Base-by-base conservation (phyloP, 2,329 filamentous ascomycete species). In the Fusarium tjaetaba region DNA sequence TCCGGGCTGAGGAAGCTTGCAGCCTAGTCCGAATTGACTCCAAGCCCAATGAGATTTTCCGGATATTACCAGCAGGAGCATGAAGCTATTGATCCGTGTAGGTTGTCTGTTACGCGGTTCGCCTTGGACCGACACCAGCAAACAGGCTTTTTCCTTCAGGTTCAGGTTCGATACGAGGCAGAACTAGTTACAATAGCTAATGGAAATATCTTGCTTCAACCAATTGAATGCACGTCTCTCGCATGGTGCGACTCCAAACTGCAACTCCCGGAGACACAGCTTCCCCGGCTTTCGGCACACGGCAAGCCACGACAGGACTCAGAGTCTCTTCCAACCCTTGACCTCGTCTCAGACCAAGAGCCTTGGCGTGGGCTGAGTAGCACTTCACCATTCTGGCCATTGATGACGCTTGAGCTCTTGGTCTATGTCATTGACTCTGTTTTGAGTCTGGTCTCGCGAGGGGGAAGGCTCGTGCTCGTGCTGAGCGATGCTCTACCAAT, bases 401-500 rank as follows among this genome's bases (percentile, higher is more conserved):
- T 74, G 64, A 68, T 64, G 73, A 49, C 39, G 68, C 69, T 9
- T 14, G 30, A 60, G 10, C 22, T 61, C 71, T 76, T 76, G 73
- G 73, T 72, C 68, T 68, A 76, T 74, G 73, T 75, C 70, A 76
- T 73, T 73, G 74, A 75, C 70, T 76, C 65, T 75, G 48, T 42
- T 48, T 70, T 55, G 52, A 68, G 69, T 57, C 39, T 70, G 65
- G 72, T 65, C 53, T 34, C 60, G 28, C 60, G 14, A 42, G 62
- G 41, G 45, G 57, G 36, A 7, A 32, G 32, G 32, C 32, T 32
- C 13, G 32, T 32, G 43, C 57, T 65, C 59, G 55, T 72, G 68
- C 52, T 55, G 18, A 42, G 18, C 42, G 45, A 68, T 34, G 58
- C 36, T 46, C 36, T 46, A 32, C 41, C 64, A 69, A 74, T 74